Percentiles rank a stretch among this genome's conserved stretches.
Evolutionary conservation across 352 stramenopile genomes (phyloP).

Genomic region (Thalassiosira livingstoniorum): DNA sequence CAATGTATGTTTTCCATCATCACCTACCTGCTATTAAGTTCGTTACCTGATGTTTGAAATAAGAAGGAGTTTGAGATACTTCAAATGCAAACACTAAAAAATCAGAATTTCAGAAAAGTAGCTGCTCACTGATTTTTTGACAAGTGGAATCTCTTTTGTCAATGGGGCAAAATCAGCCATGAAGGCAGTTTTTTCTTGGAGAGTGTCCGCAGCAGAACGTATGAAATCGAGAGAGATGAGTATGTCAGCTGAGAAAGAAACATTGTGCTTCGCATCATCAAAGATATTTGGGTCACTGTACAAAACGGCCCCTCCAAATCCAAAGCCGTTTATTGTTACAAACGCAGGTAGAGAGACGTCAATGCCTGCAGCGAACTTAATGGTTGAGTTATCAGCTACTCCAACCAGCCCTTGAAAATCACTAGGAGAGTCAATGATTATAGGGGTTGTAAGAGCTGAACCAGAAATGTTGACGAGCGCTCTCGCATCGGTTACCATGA

Average conservation of each 20-base stretch:
- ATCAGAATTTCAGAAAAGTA: too few relatives aligned
- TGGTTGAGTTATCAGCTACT: constrained; percentile 11
- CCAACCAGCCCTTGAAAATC: not conserved
- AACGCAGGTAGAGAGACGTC: constrained; percentile 47
- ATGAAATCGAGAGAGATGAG: constrained; percentile 35
- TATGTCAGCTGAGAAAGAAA: constrained; percentile 9
- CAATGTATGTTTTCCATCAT: too few relatives aligned
- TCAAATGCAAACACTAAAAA: too few relatives aligned
- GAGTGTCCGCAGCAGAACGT: constrained; percentile 1
- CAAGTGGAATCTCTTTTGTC: constrained; percentile 29
- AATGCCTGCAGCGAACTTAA: constrained; percentile 27
- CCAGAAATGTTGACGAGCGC: constrained; percentile 29
- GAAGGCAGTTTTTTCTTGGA: constrained; percentile 31
- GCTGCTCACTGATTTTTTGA: too few relatives aligned
- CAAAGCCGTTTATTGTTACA: constrained; percentile 22
- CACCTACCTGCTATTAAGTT: too few relatives aligned
- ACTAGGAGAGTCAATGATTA: not conserved
- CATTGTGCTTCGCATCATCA: constrained; percentile 18
- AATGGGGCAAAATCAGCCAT: constrained; percentile 25
- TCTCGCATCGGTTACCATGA: constrained; percentile 47
- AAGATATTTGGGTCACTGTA: constrained; percentile 45
- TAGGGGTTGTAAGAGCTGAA: constrained; percentile 20
- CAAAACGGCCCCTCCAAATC: constrained; percentile 31
- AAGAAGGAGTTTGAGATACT: too few relatives aligned
- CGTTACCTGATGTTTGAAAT: too few relatives aligned